phyloP scores from a whole-genome alignment of 306 rosid genomes.

The Mucuna pruriens region DNA sequence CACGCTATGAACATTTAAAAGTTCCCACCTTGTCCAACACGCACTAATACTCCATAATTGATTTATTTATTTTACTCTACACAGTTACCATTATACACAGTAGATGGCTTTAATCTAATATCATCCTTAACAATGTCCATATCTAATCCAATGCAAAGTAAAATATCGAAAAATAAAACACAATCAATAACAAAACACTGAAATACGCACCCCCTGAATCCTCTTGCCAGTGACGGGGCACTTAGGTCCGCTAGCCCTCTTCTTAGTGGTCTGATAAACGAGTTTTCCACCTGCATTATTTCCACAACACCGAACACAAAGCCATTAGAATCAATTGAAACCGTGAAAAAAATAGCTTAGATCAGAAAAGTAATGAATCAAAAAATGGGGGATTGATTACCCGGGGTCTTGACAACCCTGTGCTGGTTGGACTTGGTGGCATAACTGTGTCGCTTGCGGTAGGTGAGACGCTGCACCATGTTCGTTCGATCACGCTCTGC shows the following conservation, averaged over 20 bases:
- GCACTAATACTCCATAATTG: neutral
- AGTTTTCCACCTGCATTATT: slow-evolving; percentile 68
- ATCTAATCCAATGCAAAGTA: neutral
- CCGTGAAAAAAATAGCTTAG: neutral
- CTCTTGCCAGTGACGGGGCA: slow-evolving; percentile 85
- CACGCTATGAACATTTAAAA: neutral
- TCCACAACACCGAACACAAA: neutral
- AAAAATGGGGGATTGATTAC: slow-evolving; percentile 27
- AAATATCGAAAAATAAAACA: neutral
- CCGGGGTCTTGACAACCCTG: slow-evolving; percentile 78
- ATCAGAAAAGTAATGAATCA: neutral
- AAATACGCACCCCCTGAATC: slow-evolving; percentile 68
- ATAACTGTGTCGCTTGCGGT: slow-evolving; percentile 73
- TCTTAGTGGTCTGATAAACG: slow-evolving; percentile 73
- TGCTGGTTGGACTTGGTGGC: slow-evolving; percentile 82
- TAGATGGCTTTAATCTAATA: neutral
- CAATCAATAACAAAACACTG: neutral
- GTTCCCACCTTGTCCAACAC: neutral
- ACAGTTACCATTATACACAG: neutral
- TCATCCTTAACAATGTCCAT: neutral
- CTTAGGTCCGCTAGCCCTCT: slow-evolving; percentile 82
- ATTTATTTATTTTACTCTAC: neutral
- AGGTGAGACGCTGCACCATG: slow-evolving; percentile 85
- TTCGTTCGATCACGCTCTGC: slow-evolving; percentile 26
- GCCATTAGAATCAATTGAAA: neutral